Base-by-base conservation (phyloP, 2,329 filamentous ascomycete genomes). In the Hypoxylon sp. region DNA sequence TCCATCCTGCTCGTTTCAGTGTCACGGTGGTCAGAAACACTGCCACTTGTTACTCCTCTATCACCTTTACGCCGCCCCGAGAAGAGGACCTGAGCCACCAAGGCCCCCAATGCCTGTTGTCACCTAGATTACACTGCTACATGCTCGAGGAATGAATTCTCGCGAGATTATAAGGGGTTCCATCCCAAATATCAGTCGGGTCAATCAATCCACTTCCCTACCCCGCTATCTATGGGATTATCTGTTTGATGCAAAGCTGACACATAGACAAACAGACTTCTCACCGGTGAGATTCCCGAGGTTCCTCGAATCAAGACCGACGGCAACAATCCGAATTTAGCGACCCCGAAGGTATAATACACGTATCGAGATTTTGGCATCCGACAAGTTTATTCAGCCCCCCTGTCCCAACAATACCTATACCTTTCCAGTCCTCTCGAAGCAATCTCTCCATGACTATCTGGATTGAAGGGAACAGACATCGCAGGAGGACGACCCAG, bases 221-320 rank as follows among this genome's bases (percentile, higher is more conserved):
- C 70, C 70, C 70, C 70, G 59, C 70, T 67, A 64, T 68, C 63
- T 51, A 65, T 64, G 53, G 40, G 46, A 55, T 66, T 55, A 54
- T 67, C 57, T 62, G 49, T 65, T 64, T 66, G 61, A 63, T 69
- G 56, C 68, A 61, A 55, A 71, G 56, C 65, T 72, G 65, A 69
- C 63, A 50, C 46, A 46, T 60, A 33, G 50, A 37, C 51, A 66
- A 70, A 60, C 67, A 63, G 57, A 58, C 30, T 62, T 33, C 50
- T 62, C 33, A 53, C 13, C 37, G 27, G 27, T 60, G 40, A 49
- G 49, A 56, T 61, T 48, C 40, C 48, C 37, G n/a, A 42, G 20
- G 55, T 49, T n/a, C 11, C 22, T 61, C 31, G 13, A 56, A 46
- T 31, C 27, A 42, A 51, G 54, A 22, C 40, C 22, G 20, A 54